Evolutionary conservation across 176 grass and related monocot species (phyloP).

Genomic region (Juncus effusus): DNA sequence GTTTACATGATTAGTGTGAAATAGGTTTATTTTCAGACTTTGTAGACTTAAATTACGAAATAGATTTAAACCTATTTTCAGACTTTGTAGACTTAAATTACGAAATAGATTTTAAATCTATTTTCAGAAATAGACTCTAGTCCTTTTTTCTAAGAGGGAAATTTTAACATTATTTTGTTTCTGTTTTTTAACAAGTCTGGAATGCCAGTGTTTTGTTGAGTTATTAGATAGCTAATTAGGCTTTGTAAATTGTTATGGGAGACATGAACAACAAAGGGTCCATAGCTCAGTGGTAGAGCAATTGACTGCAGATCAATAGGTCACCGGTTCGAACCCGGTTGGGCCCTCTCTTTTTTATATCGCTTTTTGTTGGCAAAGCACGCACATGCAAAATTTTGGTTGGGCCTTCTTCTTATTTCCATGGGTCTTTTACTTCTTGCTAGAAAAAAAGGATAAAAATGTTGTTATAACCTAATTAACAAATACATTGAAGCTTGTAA

Average conservation of each 20-base stretch:
- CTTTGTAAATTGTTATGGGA: no score
- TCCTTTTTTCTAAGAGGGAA: no score
- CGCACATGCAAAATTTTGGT: no score
- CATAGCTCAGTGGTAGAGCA: slow-evolving; percentile 99
- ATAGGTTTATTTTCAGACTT: background rate
- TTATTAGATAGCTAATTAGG: no score
- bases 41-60: background rate
- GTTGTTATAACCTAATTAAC: no score
- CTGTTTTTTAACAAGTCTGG: no score
- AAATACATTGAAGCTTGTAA: no score
- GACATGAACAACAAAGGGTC: slow-evolving; percentile 31
- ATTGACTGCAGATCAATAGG: slow-evolving; percentile 99
- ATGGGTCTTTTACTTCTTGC: no score
- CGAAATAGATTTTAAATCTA: background rate
- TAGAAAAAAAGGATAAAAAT: no score
- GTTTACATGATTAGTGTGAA: background rate
- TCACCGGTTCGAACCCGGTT: slow-evolving; percentile 99
- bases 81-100: background rate
- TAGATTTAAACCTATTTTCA: background rate
- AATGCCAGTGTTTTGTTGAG: no score
- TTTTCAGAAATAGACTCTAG: background rate
- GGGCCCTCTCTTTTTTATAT: slow-evolving; percentile 46
- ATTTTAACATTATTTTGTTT: no score
- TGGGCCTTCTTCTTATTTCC: background rate
- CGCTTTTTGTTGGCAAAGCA: no score